phyloP scores from a whole-genome alignment of 2,329 filamentous ascomycete genomes.

The Pezicula radicicola region DNA sequence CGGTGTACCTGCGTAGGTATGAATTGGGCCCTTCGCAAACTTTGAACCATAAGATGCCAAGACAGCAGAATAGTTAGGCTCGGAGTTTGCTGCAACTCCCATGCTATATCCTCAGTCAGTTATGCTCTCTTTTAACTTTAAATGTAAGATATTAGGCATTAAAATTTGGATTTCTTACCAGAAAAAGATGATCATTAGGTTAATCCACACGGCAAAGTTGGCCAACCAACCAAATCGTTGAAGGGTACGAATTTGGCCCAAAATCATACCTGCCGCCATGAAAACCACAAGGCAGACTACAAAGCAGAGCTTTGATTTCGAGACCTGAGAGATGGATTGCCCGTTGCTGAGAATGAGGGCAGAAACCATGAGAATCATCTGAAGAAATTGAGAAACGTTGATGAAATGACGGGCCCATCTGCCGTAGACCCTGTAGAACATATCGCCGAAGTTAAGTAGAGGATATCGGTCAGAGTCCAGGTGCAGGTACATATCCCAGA shows the following conservation, averaged over 20 bases:
- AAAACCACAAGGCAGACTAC: constrained; percentile 50
- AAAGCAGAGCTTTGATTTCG: constrained; percentile 48
- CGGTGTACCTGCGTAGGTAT: constrained; percentile 34
- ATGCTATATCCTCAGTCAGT: constrained; percentile 33
- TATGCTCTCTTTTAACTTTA: constrained; percentile 2
- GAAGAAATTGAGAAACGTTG: constrained; percentile 45
- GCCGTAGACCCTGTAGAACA: constrained; percentile 45
- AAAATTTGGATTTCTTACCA: constrained; percentile 15
- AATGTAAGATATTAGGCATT: too few relatives aligned
- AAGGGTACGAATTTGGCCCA: constrained; percentile 55
- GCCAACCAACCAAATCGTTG: constrained; percentile 52
- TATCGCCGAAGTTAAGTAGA: constrained; percentile 21
- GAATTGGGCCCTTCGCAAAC: constrained; percentile 26
- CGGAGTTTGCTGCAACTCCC: constrained; percentile 45
- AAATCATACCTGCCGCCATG: constrained; percentile 44
- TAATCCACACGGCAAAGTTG: constrained; percentile 53
- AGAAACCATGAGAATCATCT: constrained; percentile 40
- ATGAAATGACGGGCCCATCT: constrained; percentile 39
- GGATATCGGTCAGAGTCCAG: constrained; percentile 21
- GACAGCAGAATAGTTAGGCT: constrained; percentile 43
- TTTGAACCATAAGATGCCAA: constrained; percentile 26
- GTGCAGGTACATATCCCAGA: constrained; percentile 19
- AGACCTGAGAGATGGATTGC: constrained; percentile 51
- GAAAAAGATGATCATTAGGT: constrained; percentile 51
- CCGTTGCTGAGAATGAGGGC: constrained; percentile 52